phyloP scores from a whole-genome alignment of 306 rosid genomes.

The Quercus suber region DNA sequence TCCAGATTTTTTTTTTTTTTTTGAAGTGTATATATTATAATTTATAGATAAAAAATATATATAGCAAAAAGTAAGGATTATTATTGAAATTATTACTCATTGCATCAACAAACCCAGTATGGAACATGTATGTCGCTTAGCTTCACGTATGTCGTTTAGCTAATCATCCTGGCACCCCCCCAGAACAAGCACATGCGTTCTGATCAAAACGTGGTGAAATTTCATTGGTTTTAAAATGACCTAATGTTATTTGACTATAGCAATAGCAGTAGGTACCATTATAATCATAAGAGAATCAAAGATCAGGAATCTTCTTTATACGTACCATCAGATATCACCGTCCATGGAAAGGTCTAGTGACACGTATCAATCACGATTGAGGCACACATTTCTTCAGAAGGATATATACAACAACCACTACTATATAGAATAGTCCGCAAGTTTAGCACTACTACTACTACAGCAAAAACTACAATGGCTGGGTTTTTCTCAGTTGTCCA shows the following conservation, averaged over 20 bases:
- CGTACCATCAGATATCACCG: conserved; percentile 36
- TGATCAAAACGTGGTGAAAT: neutral
- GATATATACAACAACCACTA: neutral
- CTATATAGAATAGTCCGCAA: neutral
- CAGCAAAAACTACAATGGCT: neutral
- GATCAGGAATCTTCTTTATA: neutral
- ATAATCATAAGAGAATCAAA: neutral
- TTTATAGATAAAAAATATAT: too few relatives aligned
- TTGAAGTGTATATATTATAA: too few relatives aligned
- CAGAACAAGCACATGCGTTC: neutral
- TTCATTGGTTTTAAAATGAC: neutral
- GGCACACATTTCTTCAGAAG: neutral
- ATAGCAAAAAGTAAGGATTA: too few relatives aligned
- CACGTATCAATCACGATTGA: conserved; percentile 18
- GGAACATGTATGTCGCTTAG: too few relatives aligned
- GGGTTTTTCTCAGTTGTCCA: neutral
- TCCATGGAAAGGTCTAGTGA: conserved; percentile 22
- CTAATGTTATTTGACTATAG: neutral
- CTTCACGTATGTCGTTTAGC: too few relatives aligned
- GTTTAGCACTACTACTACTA: neutral
- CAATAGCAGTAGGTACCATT: too few relatives aligned
- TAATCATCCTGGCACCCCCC: neutral
- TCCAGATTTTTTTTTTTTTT: too few relatives aligned
- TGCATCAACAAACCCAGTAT: too few relatives aligned
- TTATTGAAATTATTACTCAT: too few relatives aligned